Percentiles rank a stretch among this genome's conserved stretches.
These are phyloP conservation scores for Phytopythium delawarense DNA, from an alignment of 352 stramenopile genomes.

Conservation along the genomic window DNA sequence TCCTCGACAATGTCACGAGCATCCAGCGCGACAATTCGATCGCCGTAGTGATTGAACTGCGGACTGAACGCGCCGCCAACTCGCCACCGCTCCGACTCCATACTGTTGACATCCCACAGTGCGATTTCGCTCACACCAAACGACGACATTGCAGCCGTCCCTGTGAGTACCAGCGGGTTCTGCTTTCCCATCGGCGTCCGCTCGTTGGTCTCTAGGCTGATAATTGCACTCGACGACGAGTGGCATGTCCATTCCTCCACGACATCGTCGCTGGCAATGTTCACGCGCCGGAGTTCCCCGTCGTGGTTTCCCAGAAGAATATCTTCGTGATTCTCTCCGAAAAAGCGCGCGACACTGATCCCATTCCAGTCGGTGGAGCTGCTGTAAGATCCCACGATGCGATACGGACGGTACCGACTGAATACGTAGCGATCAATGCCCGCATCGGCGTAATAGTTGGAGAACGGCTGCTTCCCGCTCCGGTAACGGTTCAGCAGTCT, in stretches of 20 bases:
- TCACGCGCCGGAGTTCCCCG: constrained; percentile 50
- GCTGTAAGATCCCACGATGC: constrained; percentile 46
- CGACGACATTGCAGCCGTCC: constrained; percentile 35
- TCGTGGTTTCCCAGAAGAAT: constrained; percentile 77
- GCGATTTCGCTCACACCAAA: constrained; percentile 60
- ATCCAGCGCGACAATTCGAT: constrained; percentile 67
- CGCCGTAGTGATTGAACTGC: constrained; percentile 77
- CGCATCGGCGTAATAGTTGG: constrained; percentile 51
- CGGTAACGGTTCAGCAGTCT: constrained; percentile 50
- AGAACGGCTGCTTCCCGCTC: constrained; percentile 33
- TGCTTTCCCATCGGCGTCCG: constrained; percentile 42
- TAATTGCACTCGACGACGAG: constrained; percentile 58
- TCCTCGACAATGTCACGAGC: constrained; percentile 29
- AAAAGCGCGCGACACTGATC: constrained; percentile 61
- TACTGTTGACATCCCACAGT: constrained; percentile 68
- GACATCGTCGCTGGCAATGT: constrained; percentile 59
- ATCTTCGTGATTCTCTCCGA: constrained; percentile 52
- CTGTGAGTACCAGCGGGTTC: constrained; percentile 56
- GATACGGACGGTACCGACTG: constrained; percentile 70
- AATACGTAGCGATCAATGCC: constrained; percentile 77
- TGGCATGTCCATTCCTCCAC: constrained; percentile 78
- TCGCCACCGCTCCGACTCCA: constrained; percentile 57
- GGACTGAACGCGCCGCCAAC: constrained; percentile 53
- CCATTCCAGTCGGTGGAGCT: constrained; percentile 50
- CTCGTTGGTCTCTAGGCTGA: constrained; percentile 70